Conservation (phyloP, 1,139 yeast genomes). For the Lodderomyces parapsilosis region DNA sequence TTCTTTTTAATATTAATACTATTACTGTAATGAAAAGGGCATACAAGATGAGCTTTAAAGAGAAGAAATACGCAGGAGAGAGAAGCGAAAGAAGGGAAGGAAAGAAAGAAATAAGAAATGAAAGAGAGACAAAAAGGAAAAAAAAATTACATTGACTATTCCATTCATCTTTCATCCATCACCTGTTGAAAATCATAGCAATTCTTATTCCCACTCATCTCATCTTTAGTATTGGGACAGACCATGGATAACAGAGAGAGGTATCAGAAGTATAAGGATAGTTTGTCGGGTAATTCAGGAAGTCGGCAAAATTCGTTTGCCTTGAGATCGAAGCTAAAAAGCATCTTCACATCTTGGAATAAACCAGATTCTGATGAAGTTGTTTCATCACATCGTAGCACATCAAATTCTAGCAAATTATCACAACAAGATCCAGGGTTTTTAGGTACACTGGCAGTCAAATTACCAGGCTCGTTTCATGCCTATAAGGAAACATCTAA, state of each 20-base stretch:
- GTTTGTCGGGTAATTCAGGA: constrained; percentile 11
- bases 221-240: no score
- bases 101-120: background rate
- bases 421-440: background rate
- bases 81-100: background rate
- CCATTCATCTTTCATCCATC: no score
- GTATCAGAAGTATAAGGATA: constrained; percentile 29
- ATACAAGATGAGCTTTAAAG: no score
- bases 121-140: constrained; percentile 1
- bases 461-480: constrained; percentile 13
- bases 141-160: no score
- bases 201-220: no score
- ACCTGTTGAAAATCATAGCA: no score
- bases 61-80: no score
- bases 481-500: background rate
- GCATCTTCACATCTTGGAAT: constrained; percentile 21
- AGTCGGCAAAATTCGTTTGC: constrained; percentile 13
- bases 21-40: no score
- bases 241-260: constrained; percentile 46
- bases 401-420: constrained; percentile 1
- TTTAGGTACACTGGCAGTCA: constrained; percentile 1
- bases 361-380: background rate
- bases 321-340: constrained; percentile 33
- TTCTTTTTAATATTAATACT: no score
- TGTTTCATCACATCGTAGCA: constrained; percentile 6